Evolutionary conservation across 1,284 basidiomycete genomes (phyloP).

Genomic region (Sanghuangporus weigelae): DNA sequence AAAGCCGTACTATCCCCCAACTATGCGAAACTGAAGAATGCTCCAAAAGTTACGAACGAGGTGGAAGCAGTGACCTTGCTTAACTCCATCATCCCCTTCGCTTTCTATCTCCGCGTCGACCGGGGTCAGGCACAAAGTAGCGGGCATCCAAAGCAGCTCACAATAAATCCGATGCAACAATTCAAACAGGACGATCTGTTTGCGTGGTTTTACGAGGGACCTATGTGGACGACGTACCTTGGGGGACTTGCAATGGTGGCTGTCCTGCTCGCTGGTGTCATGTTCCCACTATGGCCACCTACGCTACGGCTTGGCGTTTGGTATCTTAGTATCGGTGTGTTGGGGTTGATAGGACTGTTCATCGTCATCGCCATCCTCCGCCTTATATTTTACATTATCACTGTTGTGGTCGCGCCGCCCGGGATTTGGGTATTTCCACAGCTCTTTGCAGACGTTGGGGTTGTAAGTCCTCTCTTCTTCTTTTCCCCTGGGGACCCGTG

Average conservation of each 20-base stretch:
- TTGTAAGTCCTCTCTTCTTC: constrained; percentile 57
- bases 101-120: constrained; percentile 88
- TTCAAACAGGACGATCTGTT: constrained; percentile 82
- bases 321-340: constrained; percentile 87
- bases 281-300: constrained; percentile 98
- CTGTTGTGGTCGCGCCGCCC: constrained; percentile 79
- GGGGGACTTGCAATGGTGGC: constrained; percentile 90
- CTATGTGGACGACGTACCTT: constrained; percentile 90
- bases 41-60: constrained; percentile 73
- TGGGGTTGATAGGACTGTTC: constrained; percentile 88
- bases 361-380: constrained; percentile 90
- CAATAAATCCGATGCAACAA: constrained; percentile 79
- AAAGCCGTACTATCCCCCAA: constrained; percentile 90
- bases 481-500: constrained; percentile 8
- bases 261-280: constrained; percentile 93
- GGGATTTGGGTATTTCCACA: constrained; percentile 99
- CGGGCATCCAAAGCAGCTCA: constrained; percentile 74
- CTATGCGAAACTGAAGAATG: constrained; percentile 85
- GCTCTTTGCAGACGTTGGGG: constrained; percentile 97
- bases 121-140: constrained; percentile 59
- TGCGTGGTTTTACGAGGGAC: constrained; percentile 96
- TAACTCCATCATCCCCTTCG: constrained; percentile 71
- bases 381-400: constrained; percentile 91
- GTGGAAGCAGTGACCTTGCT: constrained; percentile 73
- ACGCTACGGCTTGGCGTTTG: constrained; percentile 93